Evolutionary conservation across 2,329 filamentous ascomycete genomes (phyloP), one percentile per base, ranked within the genome.

Genomic region (Ambrosiella beaveri): DNA sequence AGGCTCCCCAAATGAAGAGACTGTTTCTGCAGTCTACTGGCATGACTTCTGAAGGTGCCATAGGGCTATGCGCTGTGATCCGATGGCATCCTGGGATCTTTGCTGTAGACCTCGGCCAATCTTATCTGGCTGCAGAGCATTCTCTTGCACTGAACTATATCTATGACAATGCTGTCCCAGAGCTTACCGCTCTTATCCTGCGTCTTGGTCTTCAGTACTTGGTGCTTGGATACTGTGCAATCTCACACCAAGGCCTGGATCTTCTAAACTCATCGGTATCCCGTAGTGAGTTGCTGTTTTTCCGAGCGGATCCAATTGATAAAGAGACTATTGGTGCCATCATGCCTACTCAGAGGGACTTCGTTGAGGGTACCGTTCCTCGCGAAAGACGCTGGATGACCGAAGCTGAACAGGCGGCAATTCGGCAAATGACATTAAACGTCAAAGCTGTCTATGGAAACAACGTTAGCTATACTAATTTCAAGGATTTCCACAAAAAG

Each of bases 71-170:
- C 63, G 61, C 66, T 41, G 68, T 70, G 19, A 61, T 73, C 57
- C 61, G 63, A 15, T 61, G 64, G 15, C 68, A 73, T 62, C 64
- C 68, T 7, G 62, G 63, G 38, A 64, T 76, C 17, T 66, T 65
- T 11, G 65, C 65, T 17, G 63, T 76, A 9, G 73, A 75, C 61
- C 60, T 76, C 3, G 71, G 73, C 13, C 74, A 76, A 63, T 70
- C 69, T 17, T 75, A 70, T 63, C 69, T 70, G n/a, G 76, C 74
- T 9, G 63, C 70, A 37, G 74, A 76, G 59, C 69, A 74, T 1
- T 66, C 66, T 37, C 68, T 70, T 63, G 71, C 71, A 36, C 76
- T 73, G 66, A 77, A 76, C 60, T 76, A 69, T 64, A 66, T 76
- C 47, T 69, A 71, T 36, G 71, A 74, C 59, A 65, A 47, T 4